These are phyloP conservation scores for Lasiodiplodia gonubiensis DNA, from an alignment of 2,329 filamentous ascomycete genomes.

Conservation along the genomic window DNA sequence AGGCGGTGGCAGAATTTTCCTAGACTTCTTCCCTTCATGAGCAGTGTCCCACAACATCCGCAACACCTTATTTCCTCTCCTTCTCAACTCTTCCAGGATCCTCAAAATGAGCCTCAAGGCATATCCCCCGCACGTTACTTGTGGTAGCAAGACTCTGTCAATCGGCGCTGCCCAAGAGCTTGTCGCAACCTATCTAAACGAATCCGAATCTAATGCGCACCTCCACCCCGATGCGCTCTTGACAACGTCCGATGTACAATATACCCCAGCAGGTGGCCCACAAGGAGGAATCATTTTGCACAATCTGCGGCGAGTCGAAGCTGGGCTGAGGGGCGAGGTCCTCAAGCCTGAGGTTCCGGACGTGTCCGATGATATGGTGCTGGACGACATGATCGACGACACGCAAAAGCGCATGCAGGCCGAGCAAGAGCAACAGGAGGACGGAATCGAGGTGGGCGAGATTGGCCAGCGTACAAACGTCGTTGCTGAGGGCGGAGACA, in stretches of 20 bases:
- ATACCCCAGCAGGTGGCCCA: conserved; percentile 50
- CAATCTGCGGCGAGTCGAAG: conserved; percentile 59
- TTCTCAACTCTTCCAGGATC: not conserved
- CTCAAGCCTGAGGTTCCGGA: conserved; percentile 49
- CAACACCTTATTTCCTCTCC: not conserved
- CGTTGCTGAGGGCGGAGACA: conserved; percentile 42
- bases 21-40: not conserved
- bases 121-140: conserved; percentile 43
- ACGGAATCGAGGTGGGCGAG: conserved; percentile 50
- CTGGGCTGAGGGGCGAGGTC: conserved; percentile 58
- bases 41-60: not conserved
- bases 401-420: conserved; percentile 46
- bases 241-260: conserved; percentile 49
- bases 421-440: conserved; percentile 48
- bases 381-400: conserved; percentile 27
- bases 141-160: conserved; percentile 41
- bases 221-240: conserved; percentile 57
- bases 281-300: conserved; percentile 57
- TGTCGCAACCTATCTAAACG: conserved; percentile 49
- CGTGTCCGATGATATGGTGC: conserved; percentile 28
- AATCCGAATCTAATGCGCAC: conserved; percentile 49
- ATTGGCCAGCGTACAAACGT: conserved; percentile 44
- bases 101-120: conserved; percentile 43
- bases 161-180: conserved; percentile 41
- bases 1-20: conserved; percentile 28